Conservation (phyloP, 768 basidiomycete species). For the Ephemerocybe angulata region DNA sequence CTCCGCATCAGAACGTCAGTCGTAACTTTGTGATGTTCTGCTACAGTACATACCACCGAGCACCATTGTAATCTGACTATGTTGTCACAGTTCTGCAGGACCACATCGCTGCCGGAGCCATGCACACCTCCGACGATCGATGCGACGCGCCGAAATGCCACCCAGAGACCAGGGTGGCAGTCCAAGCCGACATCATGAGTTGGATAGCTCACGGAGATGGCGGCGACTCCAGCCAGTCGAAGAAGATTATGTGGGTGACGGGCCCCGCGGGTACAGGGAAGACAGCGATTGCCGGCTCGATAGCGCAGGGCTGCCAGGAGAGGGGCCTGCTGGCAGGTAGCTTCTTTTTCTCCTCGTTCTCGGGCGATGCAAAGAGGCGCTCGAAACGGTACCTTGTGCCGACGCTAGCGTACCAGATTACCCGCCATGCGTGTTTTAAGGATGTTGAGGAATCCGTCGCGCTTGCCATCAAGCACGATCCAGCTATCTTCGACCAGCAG, state of each 20-base stretch:
- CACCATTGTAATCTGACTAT: too few relatives aligned
- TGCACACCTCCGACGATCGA: constrained; percentile 8
- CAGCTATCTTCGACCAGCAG: neutral
- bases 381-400: neutral
- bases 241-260: neutral
- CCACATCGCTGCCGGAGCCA: neutral
- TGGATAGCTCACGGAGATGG: neutral
- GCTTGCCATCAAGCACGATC: neutral
- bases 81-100: neutral
- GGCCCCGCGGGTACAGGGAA: constrained; percentile 11
- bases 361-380: neutral
- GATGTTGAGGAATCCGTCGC: neutral
- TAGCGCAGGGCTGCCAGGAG: constrained; percentile 2
- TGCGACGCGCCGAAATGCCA: constrained; percentile 1
- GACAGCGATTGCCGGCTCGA: constrained; percentile 6
- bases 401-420: neutral
- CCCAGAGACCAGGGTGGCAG: constrained; percentile 3
- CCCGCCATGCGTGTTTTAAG: neutral
- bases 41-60: too few relatives aligned
- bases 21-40: too few relatives aligned
- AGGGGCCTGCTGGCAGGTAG: constrained; percentile 1
- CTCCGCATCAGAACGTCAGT: too few relatives aligned
- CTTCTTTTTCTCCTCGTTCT: constrained; percentile 10
- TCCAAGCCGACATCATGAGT: constrained; percentile 1
- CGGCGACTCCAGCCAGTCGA: neutral